Conservation (phyloP, 495 filamentous ascomycete genomes). For the Penicillium psychrofluorescens region DNA sequence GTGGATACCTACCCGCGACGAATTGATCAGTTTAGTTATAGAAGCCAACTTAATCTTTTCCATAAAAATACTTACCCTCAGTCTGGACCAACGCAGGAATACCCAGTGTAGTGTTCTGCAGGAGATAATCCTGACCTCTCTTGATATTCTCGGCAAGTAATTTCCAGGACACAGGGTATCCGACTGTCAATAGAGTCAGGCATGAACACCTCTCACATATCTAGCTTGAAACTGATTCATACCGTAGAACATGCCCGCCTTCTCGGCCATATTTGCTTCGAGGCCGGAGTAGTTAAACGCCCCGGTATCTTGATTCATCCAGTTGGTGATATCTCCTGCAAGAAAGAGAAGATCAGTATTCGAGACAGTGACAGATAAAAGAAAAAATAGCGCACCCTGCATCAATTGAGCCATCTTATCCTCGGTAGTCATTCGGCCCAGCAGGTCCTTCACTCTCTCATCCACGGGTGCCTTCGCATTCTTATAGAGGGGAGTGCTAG, state of each 20-base stretch:
- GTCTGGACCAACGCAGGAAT: conserved; percentile 65
- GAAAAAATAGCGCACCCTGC: conserved; percentile 33
- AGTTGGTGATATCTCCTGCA: conserved; percentile 58
- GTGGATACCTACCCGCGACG: conserved; percentile 42
- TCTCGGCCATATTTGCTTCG: conserved; percentile 53
- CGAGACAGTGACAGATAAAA: too few relatives aligned
- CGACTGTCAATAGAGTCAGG: conserved; percentile 31
- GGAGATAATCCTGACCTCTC: conserved; percentile 55
- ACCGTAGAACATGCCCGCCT: conserved; percentile 59
- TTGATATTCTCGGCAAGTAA: conserved; percentile 54
- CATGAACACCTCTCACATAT: too few relatives aligned
- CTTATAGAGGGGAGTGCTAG: conserved; percentile 45
- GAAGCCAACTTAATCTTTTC: neutral
- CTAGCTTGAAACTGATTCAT: neutral
- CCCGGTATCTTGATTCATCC: conserved; percentile 53
- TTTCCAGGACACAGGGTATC: conserved; percentile 55
- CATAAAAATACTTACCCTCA: conserved; percentile 35
- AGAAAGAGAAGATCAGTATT: neutral
- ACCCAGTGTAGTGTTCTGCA: conserved; percentile 55
- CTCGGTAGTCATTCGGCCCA: conserved; percentile 61
- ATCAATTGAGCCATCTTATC: conserved; percentile 64
- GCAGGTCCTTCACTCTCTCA: conserved; percentile 53
- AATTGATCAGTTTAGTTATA: too few relatives aligned
- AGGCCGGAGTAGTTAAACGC: conserved; percentile 58
- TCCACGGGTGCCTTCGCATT: conserved; percentile 53